Evolutionary conservation across 441 rosid species (phyloP).

Genomic region (Melianthus villosus): DNA sequence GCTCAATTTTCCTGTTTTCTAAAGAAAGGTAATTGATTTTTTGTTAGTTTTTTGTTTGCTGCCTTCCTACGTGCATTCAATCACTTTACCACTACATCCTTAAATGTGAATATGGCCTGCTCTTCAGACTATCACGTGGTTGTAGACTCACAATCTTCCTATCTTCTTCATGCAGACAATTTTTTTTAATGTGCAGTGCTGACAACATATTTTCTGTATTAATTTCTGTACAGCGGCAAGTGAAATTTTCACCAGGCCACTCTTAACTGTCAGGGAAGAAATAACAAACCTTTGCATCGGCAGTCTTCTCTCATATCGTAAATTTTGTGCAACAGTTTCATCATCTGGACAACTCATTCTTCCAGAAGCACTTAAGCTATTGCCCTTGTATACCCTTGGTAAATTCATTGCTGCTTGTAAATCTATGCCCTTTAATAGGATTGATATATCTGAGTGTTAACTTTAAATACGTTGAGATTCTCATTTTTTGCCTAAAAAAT

Average conservation of each 20-base stretch:
- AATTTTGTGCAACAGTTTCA: slow-evolving; percentile 91
- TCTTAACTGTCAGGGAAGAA: slow-evolving; percentile 54
- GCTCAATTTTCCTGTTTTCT: slow-evolving; percentile 84
- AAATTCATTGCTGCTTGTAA: slow-evolving; percentile 11
- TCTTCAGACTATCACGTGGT: no score
- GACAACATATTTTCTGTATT: not conserved
- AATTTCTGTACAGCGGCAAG: slow-evolving; percentile 41
- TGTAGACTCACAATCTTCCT: no score
- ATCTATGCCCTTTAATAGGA: no score
- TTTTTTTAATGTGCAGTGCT: not conserved
- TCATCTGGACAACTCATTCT: slow-evolving; percentile 95
- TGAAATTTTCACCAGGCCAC: slow-evolving; percentile 64
- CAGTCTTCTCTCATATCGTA: slow-evolving; percentile 73
- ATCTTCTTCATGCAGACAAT: no score
- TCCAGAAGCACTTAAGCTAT: slow-evolving; percentile 96
- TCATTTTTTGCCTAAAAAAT: no score
- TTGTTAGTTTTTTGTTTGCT: slow-evolving; percentile 6
- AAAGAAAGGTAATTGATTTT: slow-evolving; percentile 63
- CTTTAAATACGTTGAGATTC: no score
- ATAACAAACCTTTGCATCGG: slow-evolving; percentile 60
- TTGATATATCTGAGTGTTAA: no score
- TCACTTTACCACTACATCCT: not conserved
- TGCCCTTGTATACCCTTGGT: slow-evolving; percentile 86
- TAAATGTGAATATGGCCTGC: no score
- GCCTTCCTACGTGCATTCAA: not conserved